Base-by-base conservation (phyloP, 1,284 basidiomycete species). In the Pseudozyma sp. region DNA sequence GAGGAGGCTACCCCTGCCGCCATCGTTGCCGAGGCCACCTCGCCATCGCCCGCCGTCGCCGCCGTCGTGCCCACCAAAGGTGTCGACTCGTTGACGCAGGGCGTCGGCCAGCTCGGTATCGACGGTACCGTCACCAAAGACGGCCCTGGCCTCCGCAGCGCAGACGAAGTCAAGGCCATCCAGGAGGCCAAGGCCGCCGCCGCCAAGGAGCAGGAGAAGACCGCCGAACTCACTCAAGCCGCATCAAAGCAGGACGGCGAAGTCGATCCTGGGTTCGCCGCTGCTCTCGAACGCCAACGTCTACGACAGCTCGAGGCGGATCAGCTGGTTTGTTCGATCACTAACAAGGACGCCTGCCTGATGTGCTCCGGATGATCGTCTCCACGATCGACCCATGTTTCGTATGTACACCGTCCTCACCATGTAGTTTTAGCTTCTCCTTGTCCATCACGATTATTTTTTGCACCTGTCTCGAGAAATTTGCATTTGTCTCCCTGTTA, bases 231-330 rank as follows among this genome's bases (percentile, higher is more conserved):
- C n/a, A 48, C 53, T 34, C 30, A 64, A 14, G 24, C 43, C 5
- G 59, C 60, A 7, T 24, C 57, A 17, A 35, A 68, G 24, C 24
- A 24, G 33, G 71, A 44, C 7, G 58, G 58, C 40, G 70, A 89
- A 63, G 84, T 85, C 19, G 90, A 94, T 68, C 90, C 92, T 5
- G 92, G 94, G 77, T 95, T 91, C 82, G 92, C 92, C 44, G 92
- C 91, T 48, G 93, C 94, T 0, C 85, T 94, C 57, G 87, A 89
- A 77, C 87, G 92, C 43, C 90, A 91, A 77, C 88, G 88, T 67
- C 89, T 90, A 57, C 88, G 91, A n/a, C 90, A 94, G 85, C 85
- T 90, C 9, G 94, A 93, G 83, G 90, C 92, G 58, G 94, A 90
- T n/a, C n/a, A n/a, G n/a, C n/a, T n/a, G n/a, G n/a, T n/a, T n/a